Evolutionary conservation across 805 yeast species (phyloP).

Genomic region (Wickerhamomyces queroliae): DNA sequence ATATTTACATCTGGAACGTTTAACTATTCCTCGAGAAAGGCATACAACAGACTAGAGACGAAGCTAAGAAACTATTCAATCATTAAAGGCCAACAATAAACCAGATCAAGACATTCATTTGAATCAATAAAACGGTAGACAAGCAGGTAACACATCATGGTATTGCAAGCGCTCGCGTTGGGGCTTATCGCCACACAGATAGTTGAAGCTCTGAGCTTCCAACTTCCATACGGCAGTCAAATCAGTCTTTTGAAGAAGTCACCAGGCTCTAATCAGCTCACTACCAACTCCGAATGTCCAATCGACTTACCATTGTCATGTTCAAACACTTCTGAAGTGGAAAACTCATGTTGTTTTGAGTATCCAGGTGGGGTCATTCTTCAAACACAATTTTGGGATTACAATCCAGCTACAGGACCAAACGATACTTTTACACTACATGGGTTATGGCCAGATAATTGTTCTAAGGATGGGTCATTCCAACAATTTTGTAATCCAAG

Average conservation of each 20-base stretch:
- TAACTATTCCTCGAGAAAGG: too few relatives aligned
- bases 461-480: conserved; percentile 62
- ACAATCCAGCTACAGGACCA: conserved; percentile 68
- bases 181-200: neutral
- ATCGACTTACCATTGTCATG: conserved; percentile 56
- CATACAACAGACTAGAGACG: too few relatives aligned
- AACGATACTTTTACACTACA: conserved; percentile 70
- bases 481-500: conserved; percentile 70
- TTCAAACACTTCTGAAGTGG: conserved; percentile 43
- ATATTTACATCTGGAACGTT: too few relatives aligned
- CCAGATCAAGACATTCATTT: too few relatives aligned
- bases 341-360: conserved; percentile 78
- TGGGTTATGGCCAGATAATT: conserved; percentile 86
- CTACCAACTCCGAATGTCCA: conserved; percentile 37
- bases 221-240: too few relatives aligned
- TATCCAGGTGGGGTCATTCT: conserved; percentile 79
- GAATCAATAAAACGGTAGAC: neutral
- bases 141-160: neutral
- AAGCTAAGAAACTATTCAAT: too few relatives aligned
- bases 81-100: neutral
- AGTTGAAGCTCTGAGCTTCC: neutral
- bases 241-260: too few relatives aligned
- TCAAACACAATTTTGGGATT: conserved; percentile 93
- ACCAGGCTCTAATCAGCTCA: neutral
- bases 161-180: neutral